Evolutionary conservation across 2,329 filamentous ascomycete genomes (phyloP).

Genomic region (Tolypocladium tundrense): DNA sequence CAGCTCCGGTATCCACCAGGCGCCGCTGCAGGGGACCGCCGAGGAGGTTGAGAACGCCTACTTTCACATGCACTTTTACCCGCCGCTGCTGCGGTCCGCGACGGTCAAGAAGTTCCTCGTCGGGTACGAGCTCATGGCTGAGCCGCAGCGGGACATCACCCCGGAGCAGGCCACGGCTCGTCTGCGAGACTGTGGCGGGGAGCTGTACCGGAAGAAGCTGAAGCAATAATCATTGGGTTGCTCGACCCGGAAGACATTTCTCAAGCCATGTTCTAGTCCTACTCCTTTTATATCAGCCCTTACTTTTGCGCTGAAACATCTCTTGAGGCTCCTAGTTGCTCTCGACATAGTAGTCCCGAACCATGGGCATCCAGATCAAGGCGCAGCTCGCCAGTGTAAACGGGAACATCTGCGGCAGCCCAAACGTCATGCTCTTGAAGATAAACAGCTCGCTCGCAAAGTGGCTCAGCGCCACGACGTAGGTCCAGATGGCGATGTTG

Average conservation of each 20-base stretch:
- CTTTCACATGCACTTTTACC: constrained; percentile 97
- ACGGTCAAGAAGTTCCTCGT: constrained; percentile 95
- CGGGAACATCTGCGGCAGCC: constrained; percentile 44
- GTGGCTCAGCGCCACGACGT: constrained; percentile 65
- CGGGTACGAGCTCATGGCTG: constrained; percentile 91
- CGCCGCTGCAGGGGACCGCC: constrained; percentile 68
- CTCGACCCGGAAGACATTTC: not conserved
- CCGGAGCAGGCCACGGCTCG: constrained; percentile 85
- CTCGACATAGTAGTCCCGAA: constrained; percentile 61
- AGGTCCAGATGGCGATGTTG: constrained; percentile 73
- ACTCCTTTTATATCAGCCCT: too few relatives aligned
- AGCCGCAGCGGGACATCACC: constrained; percentile 97
- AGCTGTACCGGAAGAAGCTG: constrained; percentile 65
- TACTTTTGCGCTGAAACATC: not conserved
- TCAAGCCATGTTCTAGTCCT: too few relatives aligned
- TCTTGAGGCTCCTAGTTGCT: constrained; percentile 12
- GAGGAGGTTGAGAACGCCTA: constrained; percentile 84
- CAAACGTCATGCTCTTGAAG: constrained; percentile 64
- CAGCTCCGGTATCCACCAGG: constrained; percentile 93
- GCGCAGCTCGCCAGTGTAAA: constrained; percentile 40
- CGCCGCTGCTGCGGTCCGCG: constrained; percentile 80
- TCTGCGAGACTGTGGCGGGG: constrained; percentile 65
- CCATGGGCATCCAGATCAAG: constrained; percentile 51
- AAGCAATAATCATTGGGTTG: constrained; percentile 4
- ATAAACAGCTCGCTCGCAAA: constrained; percentile 73